A percentile compares a stretch with the other conserved stretches of the same genome.
phyloP scores from a whole-genome alignment of 192 early-diverging fungal species.

The Rhizophagus prolifer region DNA sequence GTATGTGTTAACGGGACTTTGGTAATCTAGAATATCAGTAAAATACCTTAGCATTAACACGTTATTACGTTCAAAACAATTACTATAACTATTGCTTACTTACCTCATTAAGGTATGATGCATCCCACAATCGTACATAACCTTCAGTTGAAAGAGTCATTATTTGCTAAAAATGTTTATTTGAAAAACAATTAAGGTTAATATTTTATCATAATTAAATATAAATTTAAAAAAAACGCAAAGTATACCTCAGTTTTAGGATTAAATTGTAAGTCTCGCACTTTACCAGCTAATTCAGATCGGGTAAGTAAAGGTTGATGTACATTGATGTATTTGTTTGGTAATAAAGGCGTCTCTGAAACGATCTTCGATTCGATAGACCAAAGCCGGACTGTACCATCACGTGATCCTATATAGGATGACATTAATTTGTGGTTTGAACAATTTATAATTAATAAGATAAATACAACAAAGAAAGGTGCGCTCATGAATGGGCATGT shows the following conservation, averaged over 20 bases:
- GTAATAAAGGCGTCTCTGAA: slow-evolving; percentile 28
- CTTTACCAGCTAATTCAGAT: slow-evolving; percentile 46
- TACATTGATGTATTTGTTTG: slow-evolving; percentile 31
- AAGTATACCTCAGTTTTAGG: slow-evolving; percentile 31
- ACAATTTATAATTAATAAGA: too few species aligned
- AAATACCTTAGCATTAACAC: background rate
- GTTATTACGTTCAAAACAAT: too few species aligned
- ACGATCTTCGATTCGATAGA: slow-evolving; percentile 36
- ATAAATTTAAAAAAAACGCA: background rate
- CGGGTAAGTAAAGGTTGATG: slow-evolving; percentile 34
- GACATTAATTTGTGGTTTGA: too few species aligned
- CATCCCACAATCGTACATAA: slow-evolving; percentile 66
- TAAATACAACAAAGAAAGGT: too few species aligned
- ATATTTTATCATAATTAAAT: background rate
- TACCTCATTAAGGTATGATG: slow-evolving; percentile 32
- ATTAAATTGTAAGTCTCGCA: slow-evolving; percentile 58
- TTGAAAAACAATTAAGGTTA: background rate
- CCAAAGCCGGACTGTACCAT: slow-evolving; percentile 58
- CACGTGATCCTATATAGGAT: slow-evolving; percentile 50
- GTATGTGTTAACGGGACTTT: slow-evolving; percentile 32
- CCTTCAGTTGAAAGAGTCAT: slow-evolving; percentile 62
- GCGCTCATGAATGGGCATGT: too few species aligned
- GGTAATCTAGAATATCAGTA: slow-evolving; percentile 3
- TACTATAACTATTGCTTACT: background rate
- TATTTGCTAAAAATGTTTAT: slow-evolving; percentile 33